Percentiles rank a stretch among this genome's conserved stretches.
Evolutionary conservation across 2,329 filamentous ascomycete species (phyloP).

Genomic region (Teratosphaeria destructans): DNA sequence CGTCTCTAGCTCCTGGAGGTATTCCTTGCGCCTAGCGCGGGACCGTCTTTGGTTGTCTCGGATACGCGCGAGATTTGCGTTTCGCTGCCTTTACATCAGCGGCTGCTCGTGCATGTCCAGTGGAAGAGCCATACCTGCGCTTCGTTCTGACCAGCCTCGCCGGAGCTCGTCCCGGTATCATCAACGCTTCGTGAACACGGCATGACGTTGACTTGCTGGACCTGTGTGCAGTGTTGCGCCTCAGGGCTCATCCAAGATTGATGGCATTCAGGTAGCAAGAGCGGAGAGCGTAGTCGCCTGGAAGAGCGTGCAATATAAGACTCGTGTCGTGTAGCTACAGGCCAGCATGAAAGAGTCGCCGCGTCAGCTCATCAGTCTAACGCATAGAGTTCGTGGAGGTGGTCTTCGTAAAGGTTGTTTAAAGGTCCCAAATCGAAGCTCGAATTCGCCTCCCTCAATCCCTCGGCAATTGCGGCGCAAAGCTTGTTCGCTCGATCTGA

Average conservation of each 20-base stretch:
- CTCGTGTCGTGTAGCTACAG: background rate
- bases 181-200: background rate
- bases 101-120: background rate
- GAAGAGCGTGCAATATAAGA: too few species aligned
- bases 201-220: background rate
- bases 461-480: background rate
- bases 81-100: slow-evolving; percentile 11
- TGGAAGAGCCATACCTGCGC: background rate
- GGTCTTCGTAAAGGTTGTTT: background rate
- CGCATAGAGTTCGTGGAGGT: background rate
- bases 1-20: slow-evolving; percentile 58
- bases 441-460: background rate
- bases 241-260: background rate
- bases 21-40: slow-evolving; percentile 64
- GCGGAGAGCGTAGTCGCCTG: background rate
- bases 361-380: background rate
- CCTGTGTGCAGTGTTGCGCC: background rate
- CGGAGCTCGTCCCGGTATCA: background rate
- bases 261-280: background rate
- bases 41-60: slow-evolving; percentile 69
- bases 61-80: slow-evolving; percentile 47
- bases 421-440: background rate
- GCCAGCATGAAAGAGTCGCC: background rate
- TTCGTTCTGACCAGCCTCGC: background rate
- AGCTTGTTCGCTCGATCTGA: background rate